A percentile compares a stretch with the other conserved stretches of the same genome.
Evolutionary conservation across 2,329 filamentous ascomycete genomes (phyloP).

Genomic region (Aspergillus tubingensis): DNA sequence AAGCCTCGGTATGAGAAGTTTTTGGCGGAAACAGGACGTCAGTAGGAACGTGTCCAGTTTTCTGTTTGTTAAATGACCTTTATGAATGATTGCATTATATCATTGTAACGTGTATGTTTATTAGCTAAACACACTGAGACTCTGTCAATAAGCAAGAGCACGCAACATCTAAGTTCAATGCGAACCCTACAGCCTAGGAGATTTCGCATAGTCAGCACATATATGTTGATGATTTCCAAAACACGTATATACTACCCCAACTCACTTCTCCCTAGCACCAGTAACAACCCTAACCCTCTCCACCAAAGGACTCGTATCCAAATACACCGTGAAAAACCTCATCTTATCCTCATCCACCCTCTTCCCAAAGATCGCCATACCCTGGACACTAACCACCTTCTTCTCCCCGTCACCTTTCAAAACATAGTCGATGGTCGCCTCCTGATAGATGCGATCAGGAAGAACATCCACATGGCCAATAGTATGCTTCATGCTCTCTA

Average conservation of each 20-base stretch:
- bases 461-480: neutral
- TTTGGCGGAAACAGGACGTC: slow-evolving; percentile 23
- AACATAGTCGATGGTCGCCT: neutral
- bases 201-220: no score
- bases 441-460: neutral
- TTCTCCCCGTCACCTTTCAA: neutral
- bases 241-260: no score
- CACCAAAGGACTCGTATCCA: neutral
- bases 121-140: neutral
- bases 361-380: neutral
- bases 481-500: slow-evolving; percentile 2
- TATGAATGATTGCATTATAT: neutral
- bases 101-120: neutral
- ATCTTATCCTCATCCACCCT: neutral
- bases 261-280: neutral
- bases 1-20: slow-evolving; percentile 31
- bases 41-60: neutral
- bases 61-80: neutral
- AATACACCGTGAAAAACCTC: neutral
- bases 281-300: neutral
- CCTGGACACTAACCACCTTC: neutral
- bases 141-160: no score
- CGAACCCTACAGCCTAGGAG: no score
- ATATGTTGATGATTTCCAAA: no score
- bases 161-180: no score